phyloP scores from a whole-genome alignment of 805 yeast genomes.

The Maudiozyma turicensis region DNA sequence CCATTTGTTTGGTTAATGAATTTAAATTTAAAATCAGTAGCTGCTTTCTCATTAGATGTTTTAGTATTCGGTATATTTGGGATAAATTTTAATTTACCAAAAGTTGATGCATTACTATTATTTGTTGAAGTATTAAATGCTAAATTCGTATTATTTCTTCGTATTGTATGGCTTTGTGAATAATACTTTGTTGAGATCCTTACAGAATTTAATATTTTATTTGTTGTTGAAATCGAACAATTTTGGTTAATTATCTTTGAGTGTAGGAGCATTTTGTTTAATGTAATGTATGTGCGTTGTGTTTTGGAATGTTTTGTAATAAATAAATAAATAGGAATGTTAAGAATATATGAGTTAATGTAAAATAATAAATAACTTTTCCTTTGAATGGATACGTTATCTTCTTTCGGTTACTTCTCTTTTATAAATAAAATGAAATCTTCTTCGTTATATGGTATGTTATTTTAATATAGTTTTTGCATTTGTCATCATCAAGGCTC shows the following conservation, averaged over 20 bases:
- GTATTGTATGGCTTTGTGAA: not conserved
- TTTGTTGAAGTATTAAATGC: not conserved
- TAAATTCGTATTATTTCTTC: slow-evolving; percentile 1
- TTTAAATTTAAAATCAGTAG: slow-evolving; percentile 3
- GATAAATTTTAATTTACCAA: not conserved
- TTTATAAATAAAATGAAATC: no score
- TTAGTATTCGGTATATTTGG: not conserved
- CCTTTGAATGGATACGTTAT: no score
- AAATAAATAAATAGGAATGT: not conserved
- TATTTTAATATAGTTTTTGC: not conserved
- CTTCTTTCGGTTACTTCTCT: no score
- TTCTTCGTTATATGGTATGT: no score
- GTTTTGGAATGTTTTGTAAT: not conserved
- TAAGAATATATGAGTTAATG: not conserved
- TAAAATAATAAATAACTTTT: no score
- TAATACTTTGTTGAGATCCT: not conserved
- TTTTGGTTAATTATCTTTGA: not conserved
- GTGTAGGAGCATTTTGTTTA: not conserved
- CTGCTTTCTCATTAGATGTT: not conserved
- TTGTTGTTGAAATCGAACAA: not conserved
- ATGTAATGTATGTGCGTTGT: not conserved
- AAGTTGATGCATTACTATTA: not conserved
- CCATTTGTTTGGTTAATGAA: slow-evolving; percentile 1
- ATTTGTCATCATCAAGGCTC: not conserved
- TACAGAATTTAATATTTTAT: not conserved